A percentile compares a stretch with the other conserved stretches of the same genome.
Evolutionary conservation across 257 asterid species (phyloP).

Genomic region (Jasminum sambac): DNA sequence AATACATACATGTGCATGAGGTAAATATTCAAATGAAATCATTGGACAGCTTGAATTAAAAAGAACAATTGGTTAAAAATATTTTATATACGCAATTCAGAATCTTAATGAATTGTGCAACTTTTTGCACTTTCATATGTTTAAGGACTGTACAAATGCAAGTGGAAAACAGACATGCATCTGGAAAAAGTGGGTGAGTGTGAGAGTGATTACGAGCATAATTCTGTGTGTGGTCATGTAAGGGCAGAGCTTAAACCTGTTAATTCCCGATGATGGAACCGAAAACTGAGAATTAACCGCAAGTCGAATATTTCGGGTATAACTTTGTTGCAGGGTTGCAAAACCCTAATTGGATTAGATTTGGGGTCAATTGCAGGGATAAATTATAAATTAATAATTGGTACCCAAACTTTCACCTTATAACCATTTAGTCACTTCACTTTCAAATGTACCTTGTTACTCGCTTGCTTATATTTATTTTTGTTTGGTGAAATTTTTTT

Average conservation of each 20-base stretch:
- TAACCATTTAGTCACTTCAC: too few species aligned
- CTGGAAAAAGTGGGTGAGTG: background rate
- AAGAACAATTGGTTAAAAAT: background rate
- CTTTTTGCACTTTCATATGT: background rate
- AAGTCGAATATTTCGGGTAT: background rate
- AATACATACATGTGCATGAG: background rate
- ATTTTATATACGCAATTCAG: constrained; percentile 11
- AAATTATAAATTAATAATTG: too few species aligned
- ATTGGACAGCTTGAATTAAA: constrained; percentile 6
- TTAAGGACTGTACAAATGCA: background rate
- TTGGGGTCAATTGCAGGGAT: background rate
- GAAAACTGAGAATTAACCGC: background rate
- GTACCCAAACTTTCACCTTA: too few species aligned
- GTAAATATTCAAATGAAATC: constrained; percentile 1
- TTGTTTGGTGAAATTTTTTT: too few species aligned
- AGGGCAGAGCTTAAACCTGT: constrained; percentile 24
- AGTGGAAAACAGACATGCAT: constrained; percentile 4
- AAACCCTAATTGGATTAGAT: constrained; percentile 1
- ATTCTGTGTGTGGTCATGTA: background rate
- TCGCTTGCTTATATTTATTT: too few species aligned
- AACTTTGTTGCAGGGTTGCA: background rate
- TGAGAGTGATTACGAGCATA: background rate
- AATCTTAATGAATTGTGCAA: background rate
- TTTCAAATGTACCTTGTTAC: too few species aligned
- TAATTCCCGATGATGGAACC: background rate